These are phyloP conservation scores for Pseudisothecium myosuroides DNA, from an alignment of 225 moss, liverwort and hornwort genomes.

Conservation along the genomic window DNA sequence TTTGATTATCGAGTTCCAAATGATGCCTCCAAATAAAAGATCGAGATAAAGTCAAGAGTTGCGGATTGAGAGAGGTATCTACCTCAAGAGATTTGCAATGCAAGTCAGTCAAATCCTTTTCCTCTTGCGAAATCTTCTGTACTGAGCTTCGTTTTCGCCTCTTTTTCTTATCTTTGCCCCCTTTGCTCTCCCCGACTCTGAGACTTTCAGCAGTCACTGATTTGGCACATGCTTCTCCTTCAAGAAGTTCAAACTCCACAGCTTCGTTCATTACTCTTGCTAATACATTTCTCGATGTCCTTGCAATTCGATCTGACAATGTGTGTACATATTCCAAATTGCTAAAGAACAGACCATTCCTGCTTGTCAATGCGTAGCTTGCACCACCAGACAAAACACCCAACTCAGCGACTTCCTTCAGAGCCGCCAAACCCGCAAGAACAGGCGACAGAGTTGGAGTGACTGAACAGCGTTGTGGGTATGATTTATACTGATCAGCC, in stretches of 20 bases:
- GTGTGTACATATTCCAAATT: constrained; percentile 44
- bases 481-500: constrained; percentile 26
- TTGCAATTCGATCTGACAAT: constrained; percentile 53
- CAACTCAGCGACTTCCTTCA: constrained; percentile 54
- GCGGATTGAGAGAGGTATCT: background rate
- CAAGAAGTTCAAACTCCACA: constrained; percentile 72
- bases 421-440: constrained; percentile 53
- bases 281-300: constrained; percentile 57
- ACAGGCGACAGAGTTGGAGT: constrained; percentile 23
- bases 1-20: background rate
- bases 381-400: constrained; percentile 31
- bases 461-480: background rate
- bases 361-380: background rate
- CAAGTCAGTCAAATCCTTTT: constrained; percentile 12
- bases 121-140: constrained; percentile 32
- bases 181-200: constrained; percentile 38
- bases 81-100: constrained; percentile 32
- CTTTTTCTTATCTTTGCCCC: constrained; percentile 65
- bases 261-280: constrained; percentile 65
- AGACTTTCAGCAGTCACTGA: constrained; percentile 5
- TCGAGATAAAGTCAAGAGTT: background rate
- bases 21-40: background rate
- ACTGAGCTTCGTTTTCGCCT: constrained; percentile 49
- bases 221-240: constrained; percentile 50
- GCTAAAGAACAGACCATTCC: constrained; percentile 40